A percentile compares a stretch with the other conserved stretches of the same genome.
Evolutionary conservation across 768 basidiomycete genomes (phyloP).

Genomic region (Calocybe cyanea): DNA sequence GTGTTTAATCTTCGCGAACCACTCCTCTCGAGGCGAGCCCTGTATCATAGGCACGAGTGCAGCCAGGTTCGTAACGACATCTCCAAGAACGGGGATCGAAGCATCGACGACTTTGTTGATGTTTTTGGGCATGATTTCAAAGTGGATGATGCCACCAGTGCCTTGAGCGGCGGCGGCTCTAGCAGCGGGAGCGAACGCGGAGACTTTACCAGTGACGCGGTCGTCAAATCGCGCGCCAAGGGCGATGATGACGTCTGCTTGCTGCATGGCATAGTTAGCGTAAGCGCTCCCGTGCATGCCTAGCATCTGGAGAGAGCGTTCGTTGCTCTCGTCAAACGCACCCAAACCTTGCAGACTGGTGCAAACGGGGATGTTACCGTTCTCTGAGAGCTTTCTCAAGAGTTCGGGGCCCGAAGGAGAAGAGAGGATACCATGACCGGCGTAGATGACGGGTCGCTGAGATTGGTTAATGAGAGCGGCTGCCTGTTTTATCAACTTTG

Average conservation of each 20-base stretch:
- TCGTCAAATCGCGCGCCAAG: conserved; percentile 97
- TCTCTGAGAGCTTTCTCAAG: conserved; percentile 69
- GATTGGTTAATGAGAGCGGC: conserved; percentile 91
- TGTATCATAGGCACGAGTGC: conserved; percentile 79
- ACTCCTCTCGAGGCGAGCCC: conserved; percentile 58
- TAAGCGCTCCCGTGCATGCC: conserved; percentile 99
- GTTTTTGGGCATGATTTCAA: conserved; percentile 98
- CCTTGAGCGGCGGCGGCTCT: conserved; percentile 80
- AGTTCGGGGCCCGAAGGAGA: conserved; percentile 79
- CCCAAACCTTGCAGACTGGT: conserved; percentile 97
- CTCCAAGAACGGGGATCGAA: conserved; percentile 89
- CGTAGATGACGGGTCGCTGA: conserved; percentile 88
- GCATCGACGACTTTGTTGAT: conserved; percentile 98
- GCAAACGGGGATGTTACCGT: conserved; percentile 94
- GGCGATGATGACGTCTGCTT: conserved; percentile 96
- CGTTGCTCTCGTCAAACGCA: conserved; percentile 88
- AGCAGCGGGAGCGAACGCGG: conserved; percentile 88
- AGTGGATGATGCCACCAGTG: conserved; percentile 96
- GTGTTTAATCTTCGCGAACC: conserved; percentile 77
- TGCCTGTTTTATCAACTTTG: conserved; percentile 70
- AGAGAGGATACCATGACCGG: conserved; percentile 86
- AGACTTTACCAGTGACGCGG: conserved; percentile 91
- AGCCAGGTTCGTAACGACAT: conserved; percentile 81
- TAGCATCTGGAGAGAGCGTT: conserved; percentile 90
- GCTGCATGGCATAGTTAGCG: conserved; percentile 96